These are phyloP conservation scores for Lentinula aciculospora DNA, from an alignment of 768 basidiomycete species.

Conservation along the genomic window DNA sequence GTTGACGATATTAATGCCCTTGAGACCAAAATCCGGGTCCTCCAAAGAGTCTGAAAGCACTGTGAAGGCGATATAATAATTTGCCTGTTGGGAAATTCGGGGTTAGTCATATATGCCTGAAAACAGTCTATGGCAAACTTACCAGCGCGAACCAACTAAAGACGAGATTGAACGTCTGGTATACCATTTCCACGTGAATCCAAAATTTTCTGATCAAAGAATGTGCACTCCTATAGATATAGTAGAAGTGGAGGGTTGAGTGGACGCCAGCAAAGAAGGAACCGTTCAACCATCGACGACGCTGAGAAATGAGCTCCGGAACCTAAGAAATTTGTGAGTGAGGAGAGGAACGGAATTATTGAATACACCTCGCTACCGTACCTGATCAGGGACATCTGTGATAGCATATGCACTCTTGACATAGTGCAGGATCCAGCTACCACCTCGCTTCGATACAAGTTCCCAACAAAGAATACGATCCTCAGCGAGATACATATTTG, in stretches of 20 bases:
- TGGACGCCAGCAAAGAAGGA: constrained; percentile 98
- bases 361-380: constrained; percentile 24
- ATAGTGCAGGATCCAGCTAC: constrained; percentile 90
- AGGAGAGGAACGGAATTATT: background rate
- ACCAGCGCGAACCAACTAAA: constrained; percentile 91
- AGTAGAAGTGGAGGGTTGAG: constrained; percentile 88
- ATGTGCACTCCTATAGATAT: constrained; percentile 90
- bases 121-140: constrained; percentile 16
- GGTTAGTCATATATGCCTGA: background rate
- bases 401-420: constrained; percentile 92
- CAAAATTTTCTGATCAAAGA: constrained; percentile 79
- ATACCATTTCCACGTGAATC: constrained; percentile 92
- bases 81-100: constrained; percentile 47
- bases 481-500: constrained; percentile 95
- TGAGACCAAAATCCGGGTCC: constrained; percentile 48
- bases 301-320: constrained; percentile 91
- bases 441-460: constrained; percentile 89
- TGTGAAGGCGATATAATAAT: constrained; percentile 86
- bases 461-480: constrained; percentile 97
- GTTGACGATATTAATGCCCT: constrained; percentile 68
- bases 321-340: constrained; percentile 35
- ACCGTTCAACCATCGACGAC: constrained; percentile 94
- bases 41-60: constrained; percentile 76
- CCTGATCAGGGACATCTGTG: constrained; percentile 91
- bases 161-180: constrained; percentile 85